These are phyloP conservation scores for Cicer chorassanicum DNA, from an alignment of 306 rosid genomes.

Conservation along the genomic window DNA sequence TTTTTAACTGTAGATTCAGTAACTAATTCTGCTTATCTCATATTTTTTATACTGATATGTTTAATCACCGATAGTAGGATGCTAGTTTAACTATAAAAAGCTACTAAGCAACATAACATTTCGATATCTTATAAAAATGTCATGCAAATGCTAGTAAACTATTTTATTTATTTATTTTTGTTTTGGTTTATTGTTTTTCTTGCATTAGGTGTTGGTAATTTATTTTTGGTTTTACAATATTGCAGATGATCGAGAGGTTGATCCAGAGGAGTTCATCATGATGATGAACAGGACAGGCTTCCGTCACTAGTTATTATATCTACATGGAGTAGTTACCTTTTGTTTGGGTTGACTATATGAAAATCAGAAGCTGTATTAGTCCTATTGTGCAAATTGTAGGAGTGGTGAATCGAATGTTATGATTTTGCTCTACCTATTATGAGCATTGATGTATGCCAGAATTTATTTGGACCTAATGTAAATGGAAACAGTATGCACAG, in stretches of 20 bases:
- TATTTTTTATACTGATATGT: not conserved
- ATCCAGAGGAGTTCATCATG: slow-evolving; percentile 60
- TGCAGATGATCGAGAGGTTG: slow-evolving; percentile 77
- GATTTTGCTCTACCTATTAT: slow-evolving; percentile 10
- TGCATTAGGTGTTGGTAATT: no score
- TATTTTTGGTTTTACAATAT: slow-evolving; percentile 31
- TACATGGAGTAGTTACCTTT: slow-evolving; percentile 12
- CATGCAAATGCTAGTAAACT: not conserved
- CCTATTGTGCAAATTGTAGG: not conserved
- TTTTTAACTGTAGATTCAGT: not conserved
- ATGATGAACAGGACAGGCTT: slow-evolving; percentile 72
- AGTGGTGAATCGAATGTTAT: not conserved
- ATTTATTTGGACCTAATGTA: not conserved
- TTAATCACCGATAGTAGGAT: not conserved
- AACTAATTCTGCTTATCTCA: not conserved
- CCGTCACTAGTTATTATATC: slow-evolving; percentile 31
- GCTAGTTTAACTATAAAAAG: no score
- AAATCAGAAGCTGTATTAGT: slow-evolving; percentile 6
- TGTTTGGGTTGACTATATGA: slow-evolving; percentile 28
- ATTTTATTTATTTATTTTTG: no score
- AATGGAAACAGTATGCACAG: not conserved
- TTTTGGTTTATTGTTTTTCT: no score
- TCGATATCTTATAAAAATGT: not conserved
- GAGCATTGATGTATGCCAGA: not conserved
- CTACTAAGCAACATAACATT: not conserved